Conservation (phyloP, 2,329 filamentous ascomycete genomes). For the Botrytis tulipae region DNA sequence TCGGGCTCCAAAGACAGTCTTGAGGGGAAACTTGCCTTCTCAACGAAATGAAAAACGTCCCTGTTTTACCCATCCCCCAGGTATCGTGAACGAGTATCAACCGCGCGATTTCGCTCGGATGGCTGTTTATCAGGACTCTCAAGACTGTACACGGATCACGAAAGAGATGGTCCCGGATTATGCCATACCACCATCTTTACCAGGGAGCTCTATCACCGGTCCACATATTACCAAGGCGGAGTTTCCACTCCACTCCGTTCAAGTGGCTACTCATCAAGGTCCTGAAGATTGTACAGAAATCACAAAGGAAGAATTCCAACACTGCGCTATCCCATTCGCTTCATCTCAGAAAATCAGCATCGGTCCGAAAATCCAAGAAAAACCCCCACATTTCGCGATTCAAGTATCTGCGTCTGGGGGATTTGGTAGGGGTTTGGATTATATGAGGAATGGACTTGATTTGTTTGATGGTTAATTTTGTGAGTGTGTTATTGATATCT, state of each 20-base stretch:
- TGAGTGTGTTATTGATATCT: not conserved
- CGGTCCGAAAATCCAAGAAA: accelerated
- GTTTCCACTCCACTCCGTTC: not conserved
- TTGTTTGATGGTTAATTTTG: accelerated
- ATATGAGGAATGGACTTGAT: not conserved
- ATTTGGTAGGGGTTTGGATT: not conserved
- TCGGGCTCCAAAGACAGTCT: not conserved
- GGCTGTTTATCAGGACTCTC: too few relatives aligned
- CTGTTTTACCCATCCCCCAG: too few relatives aligned
- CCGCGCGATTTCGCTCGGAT: too few relatives aligned
- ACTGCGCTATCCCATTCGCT: accelerated
- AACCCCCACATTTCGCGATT: not conserved
- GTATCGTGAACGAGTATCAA: too few relatives aligned
- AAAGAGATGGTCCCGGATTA: not conserved
- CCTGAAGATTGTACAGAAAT: not conserved
- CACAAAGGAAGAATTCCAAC: accelerated
- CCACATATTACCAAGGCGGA: not conserved
- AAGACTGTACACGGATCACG: not conserved
- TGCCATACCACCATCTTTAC: accelerated
- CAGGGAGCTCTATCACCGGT: accelerated
- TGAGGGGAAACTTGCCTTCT: too few relatives aligned
- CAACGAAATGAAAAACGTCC: too few relatives aligned
- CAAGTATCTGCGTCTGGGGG: not conserved
- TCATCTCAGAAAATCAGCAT: not conserved
- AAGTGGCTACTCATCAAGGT: not conserved